Conservation (phyloP, 164 flowering plant species). For the Buxus sempervirens region DNA sequence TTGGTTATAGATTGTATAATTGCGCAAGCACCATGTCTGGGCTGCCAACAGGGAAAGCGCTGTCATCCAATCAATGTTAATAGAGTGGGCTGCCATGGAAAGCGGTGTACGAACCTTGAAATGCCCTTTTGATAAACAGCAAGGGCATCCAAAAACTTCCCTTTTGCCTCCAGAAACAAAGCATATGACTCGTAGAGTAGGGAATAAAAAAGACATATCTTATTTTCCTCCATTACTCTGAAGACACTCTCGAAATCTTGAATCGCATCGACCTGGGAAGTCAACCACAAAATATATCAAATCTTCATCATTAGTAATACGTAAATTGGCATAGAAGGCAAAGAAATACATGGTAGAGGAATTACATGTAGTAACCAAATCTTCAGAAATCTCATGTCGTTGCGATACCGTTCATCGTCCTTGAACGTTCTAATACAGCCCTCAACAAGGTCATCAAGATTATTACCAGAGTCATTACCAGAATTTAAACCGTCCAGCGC, state of each 20-base stretch:
- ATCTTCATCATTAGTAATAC: background rate
- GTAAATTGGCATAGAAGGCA: no score
- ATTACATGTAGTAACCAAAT: conserved; percentile 81
- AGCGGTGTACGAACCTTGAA: conserved; percentile 45
- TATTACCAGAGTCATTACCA: conserved; percentile 10
- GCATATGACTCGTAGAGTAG: conserved; percentile 68
- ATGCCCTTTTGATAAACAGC: conserved; percentile 60
- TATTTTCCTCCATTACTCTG: conserved; percentile 45
- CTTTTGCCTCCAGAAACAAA: conserved; percentile 59
- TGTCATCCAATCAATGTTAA: no score
- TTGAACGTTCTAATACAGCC: conserved; percentile 56
- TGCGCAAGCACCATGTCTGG: no score
- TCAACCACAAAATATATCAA: background rate
- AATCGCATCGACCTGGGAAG: conserved; percentile 50
- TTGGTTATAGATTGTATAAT: no score
- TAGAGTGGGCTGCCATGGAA: no score
- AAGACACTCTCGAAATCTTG: conserved; percentile 53
- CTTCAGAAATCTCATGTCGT: conserved; percentile 81
- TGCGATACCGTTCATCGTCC: conserved; percentile 42
- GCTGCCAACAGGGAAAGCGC: no score
- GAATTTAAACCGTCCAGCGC: conserved; percentile 31
- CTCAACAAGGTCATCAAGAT: conserved; percentile 40
- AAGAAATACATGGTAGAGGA: background rate
- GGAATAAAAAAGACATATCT: conserved; percentile 46
- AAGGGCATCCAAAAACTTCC: conserved; percentile 58